These are phyloP conservation scores for Dunaliella primolecta DNA, from an alignment of 139 green algal species.

Conservation along the genomic window DNA sequence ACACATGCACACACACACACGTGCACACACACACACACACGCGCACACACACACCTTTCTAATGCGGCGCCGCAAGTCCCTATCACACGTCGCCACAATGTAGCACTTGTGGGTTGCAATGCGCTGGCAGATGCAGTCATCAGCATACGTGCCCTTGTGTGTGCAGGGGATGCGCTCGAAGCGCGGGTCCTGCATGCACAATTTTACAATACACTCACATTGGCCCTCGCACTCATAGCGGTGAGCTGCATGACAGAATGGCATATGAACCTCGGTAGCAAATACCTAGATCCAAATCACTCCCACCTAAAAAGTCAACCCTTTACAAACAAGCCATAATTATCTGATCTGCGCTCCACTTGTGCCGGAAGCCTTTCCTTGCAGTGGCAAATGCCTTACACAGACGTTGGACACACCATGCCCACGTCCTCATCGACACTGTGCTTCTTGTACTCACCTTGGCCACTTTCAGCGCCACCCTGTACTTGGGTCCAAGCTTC, in stretches of 20 bases:
- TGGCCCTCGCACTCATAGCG: background rate
- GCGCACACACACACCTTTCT: conserved; percentile 91
- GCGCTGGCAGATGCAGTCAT: conserved; percentile 96
- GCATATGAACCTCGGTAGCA: too few relatives aligned
- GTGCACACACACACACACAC: too few relatives aligned
- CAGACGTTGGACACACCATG: too few relatives aligned
- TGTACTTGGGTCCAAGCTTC: conserved; percentile 97
- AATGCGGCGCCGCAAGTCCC: conserved; percentile 89
- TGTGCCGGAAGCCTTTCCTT: too few relatives aligned
- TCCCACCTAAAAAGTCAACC: too few relatives aligned
- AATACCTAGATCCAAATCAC: too few relatives aligned
- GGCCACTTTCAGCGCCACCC: conserved; percentile 94
- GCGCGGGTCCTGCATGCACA: conserved; percentile 71
- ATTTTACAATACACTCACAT: background rate
- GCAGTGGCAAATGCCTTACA: too few relatives aligned
- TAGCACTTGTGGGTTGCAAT: conserved; percentile 97
- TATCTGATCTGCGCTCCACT: too few relatives aligned
- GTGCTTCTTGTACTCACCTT: conserved; percentile 84
- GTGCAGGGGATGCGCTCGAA: conserved; percentile 91
- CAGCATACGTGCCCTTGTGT: conserved; percentile 96
- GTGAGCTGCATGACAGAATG: too few relatives aligned
- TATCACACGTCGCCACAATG: conserved; percentile 98
- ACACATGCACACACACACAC: too few relatives aligned
- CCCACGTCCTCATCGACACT: too few relatives aligned
- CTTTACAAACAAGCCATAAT: too few relatives aligned